These are phyloP conservation scores for Ceratobasidium sp. DNA, from an alignment of 1,284 basidiomycete genomes.

Conservation along the genomic window DNA sequence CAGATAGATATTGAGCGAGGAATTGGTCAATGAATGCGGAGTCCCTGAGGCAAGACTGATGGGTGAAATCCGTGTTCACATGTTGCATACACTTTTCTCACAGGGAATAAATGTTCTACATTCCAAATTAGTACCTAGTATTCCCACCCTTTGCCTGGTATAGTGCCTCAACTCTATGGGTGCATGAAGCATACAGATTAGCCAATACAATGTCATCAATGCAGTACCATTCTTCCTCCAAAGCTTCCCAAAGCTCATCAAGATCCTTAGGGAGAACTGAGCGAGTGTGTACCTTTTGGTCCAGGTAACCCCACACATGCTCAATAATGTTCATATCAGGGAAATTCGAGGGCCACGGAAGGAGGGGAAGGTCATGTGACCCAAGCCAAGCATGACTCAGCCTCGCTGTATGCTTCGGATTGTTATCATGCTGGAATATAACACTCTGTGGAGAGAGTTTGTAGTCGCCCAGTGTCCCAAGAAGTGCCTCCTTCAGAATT, in stretches of 20 bases:
- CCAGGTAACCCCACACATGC: conserved; percentile 57
- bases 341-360: conserved; percentile 57
- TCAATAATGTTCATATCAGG: conserved; percentile 61
- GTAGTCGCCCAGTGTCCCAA: conserved; percentile 4
- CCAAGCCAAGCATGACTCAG: not conserved
- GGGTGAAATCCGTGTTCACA: not conserved
- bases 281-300: conserved; percentile 49
- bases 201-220: not conserved
- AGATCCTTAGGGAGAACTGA: conserved; percentile 51
- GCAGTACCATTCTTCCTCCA: conserved; percentile 29
- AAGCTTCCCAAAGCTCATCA: conserved; percentile 16
- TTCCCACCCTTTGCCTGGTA: not conserved
- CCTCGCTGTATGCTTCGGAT: conserved; percentile 25
- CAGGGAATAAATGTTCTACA: not conserved
- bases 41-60: conserved; percentile 35
- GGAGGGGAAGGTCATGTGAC: no score
- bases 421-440: conserved; percentile 32
- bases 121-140: conserved; percentile 15
- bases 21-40: no score
- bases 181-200: conserved; percentile 17
- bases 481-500: not conserved
- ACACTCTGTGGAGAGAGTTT: not conserved
- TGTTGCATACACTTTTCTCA: not conserved
- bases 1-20: not conserved
- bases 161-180: conserved; percentile 5